These are phyloP conservation scores for Phyllosticta citriasiana DNA, from an alignment of 2,329 filamentous ascomycete genomes.

Conservation along the genomic window DNA sequence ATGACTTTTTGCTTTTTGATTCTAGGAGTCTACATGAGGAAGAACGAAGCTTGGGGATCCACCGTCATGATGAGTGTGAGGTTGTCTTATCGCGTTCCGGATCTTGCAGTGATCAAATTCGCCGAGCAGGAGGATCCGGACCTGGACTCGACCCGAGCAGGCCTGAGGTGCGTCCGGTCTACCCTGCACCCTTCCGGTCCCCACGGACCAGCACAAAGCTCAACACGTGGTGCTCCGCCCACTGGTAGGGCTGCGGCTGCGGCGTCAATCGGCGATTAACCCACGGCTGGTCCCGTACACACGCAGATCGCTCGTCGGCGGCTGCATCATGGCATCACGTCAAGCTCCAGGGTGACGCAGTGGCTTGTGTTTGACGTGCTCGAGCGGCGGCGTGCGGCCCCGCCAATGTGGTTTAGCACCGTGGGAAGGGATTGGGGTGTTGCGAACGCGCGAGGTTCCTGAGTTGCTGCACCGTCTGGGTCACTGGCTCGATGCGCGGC, in stretches of 20 bases:
- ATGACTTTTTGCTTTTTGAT: not conserved
- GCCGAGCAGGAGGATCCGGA: not conserved
- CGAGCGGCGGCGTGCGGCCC: no score
- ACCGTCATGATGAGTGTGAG: not conserved
- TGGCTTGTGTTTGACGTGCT: not conserved
- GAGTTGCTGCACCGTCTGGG: not conserved
- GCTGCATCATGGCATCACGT: not conserved
- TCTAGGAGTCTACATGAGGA: not conserved
- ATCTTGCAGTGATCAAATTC: not conserved
- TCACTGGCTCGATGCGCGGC: not conserved
- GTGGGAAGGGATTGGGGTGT: not conserved
- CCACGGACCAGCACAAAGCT: constrained; percentile 9
- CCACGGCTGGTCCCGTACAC: not conserved
- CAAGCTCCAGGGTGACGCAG: not conserved
- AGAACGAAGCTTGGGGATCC: not conserved
- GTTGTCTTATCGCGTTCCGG: not conserved
- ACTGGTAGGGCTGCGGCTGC: constrained; percentile 5
- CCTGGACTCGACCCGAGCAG: not conserved
- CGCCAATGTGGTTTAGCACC: not conserved
- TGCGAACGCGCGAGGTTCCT: not conserved
- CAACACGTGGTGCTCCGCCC: constrained; percentile 7
- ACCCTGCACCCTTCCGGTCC: not conserved
- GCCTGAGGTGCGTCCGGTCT: not conserved
- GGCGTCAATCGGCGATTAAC: not conserved
- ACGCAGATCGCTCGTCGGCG: not conserved